Evolutionary conservation across 2,329 filamentous ascomycete species (phyloP).

Genomic region (Penicillium occitanis): DNA sequence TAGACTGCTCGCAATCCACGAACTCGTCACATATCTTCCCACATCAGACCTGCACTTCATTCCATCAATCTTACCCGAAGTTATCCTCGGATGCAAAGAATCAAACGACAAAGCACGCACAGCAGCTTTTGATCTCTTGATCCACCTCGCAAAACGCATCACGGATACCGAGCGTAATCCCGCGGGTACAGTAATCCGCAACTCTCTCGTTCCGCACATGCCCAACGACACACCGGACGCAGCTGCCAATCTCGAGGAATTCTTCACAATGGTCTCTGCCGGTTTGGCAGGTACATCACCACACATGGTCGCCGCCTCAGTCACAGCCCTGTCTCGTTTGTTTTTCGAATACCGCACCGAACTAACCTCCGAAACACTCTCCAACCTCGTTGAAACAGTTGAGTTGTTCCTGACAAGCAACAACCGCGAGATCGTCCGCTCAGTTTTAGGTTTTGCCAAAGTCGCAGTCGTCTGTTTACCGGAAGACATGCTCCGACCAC

Average conservation of each 20-base stretch:
- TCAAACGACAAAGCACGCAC: slow-evolving; percentile 93
- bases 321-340: slow-evolving; percentile 89
- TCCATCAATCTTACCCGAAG: slow-evolving; percentile 84
- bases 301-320: slow-evolving; percentile 97
- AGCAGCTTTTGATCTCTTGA: slow-evolving; percentile 83
- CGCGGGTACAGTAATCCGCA: slow-evolving; percentile 72
- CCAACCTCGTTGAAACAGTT: slow-evolving; percentile 89
- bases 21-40: slow-evolving; percentile 77
- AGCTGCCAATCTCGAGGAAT: slow-evolving; percentile 84
- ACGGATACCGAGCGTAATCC: slow-evolving; percentile 58
- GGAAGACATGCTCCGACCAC: slow-evolving; percentile 72
- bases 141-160: slow-evolving; percentile 84
- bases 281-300: slow-evolving; percentile 89
- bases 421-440: slow-evolving; percentile 94
- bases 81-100: slow-evolving; percentile 95
- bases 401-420: slow-evolving; percentile 94
- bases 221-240: slow-evolving; percentile 73
- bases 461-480: slow-evolving; percentile 87
- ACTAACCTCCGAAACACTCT: slow-evolving; percentile 67
- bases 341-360: slow-evolving; percentile 83
- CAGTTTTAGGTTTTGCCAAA: slow-evolving; percentile 93
- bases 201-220: slow-evolving; percentile 86
- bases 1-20: slow-evolving; percentile 76
- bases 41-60: slow-evolving; percentile 85
- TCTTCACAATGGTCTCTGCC: slow-evolving; percentile 96